A percentile compares a stretch with the other conserved stretches of the same genome.
phyloP scores from a whole-genome alignment of 306 rosid species.

The Gastrolobium bilobum region DNA sequence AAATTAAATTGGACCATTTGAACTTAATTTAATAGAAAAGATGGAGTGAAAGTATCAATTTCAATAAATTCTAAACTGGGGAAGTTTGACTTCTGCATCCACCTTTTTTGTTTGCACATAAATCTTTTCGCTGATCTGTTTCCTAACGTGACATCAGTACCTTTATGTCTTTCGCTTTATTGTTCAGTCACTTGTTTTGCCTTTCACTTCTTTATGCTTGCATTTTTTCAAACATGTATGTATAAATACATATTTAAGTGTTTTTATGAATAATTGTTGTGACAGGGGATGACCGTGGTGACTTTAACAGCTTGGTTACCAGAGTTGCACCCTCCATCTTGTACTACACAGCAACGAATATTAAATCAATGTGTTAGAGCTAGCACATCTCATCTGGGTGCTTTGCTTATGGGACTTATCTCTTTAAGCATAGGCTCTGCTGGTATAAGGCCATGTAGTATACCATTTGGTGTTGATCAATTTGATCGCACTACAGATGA shows the following conservation, averaged over 20 bases:
- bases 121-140: slow-evolving; percentile 6
- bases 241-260: not conserved
- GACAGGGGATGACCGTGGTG: slow-evolving; percentile 78
- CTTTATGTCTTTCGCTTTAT: not conserved
- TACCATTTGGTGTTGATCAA: slow-evolving; percentile 89
- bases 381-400: slow-evolving; percentile 48
- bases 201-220: not conserved
- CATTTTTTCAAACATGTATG: not conserved
- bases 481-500: slow-evolving; percentile 70
- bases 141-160: not conserved
- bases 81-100: not conserved
- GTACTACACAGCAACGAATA: slow-evolving; percentile 48
- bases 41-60: not conserved
- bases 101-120: not conserved
- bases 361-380: slow-evolving; percentile 60
- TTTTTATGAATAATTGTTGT: slow-evolving; percentile 9
- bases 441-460: slow-evolving; percentile 86
- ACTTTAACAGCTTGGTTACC: slow-evolving; percentile 78
- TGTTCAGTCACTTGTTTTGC: not conserved
- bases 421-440: slow-evolving; percentile 68
- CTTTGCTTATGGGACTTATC: slow-evolving; percentile 60
- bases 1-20: slow-evolving; percentile 12
- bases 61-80: not conserved
- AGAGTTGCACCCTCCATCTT: slow-evolving; percentile 68
- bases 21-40: slow-evolving; percentile 9